Evolutionary conservation across 2,329 filamentous ascomycete species (phyloP).

Genomic region (Ceratocystis diversiconidia): DNA sequence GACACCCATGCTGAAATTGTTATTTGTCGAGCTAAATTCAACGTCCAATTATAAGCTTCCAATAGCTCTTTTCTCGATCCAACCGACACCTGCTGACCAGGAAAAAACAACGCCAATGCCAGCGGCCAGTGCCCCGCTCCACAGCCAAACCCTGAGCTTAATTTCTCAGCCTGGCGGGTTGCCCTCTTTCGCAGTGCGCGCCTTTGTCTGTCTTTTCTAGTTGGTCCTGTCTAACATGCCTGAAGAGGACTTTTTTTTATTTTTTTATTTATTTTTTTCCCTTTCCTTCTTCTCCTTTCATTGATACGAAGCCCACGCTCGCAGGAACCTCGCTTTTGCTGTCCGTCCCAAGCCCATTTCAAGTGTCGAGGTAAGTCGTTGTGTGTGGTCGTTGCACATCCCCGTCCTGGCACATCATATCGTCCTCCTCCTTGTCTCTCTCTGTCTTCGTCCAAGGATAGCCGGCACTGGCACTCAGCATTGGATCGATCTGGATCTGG

Average conservation of each 20-base stretch:
- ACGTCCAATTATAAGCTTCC: not conserved
- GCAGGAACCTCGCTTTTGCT: not conserved
- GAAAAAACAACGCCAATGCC: not conserved
- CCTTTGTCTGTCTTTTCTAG: not conserved
- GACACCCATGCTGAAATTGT: not conserved
- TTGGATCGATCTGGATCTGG: not conserved
- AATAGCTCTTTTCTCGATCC: not conserved
- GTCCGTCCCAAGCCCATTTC: not conserved
- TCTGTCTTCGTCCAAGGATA: not conserved
- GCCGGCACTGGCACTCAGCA: not conserved
- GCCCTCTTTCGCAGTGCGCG: not conserved
- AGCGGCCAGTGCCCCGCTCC: not conserved
- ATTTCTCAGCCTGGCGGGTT: not conserved
- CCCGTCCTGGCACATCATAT: not conserved
- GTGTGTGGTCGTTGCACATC: not conserved
- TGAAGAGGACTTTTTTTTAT: not conserved
- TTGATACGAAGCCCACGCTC: not conserved
- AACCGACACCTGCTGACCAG: conserved; percentile 7
- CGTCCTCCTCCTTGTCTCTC: no score
- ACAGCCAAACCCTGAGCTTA: not conserved
- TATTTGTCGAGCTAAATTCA: conserved; percentile 2
- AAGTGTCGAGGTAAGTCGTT: not conserved
- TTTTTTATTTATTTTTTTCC: not conserved
- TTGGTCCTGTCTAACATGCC: not conserved
- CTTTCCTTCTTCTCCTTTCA: not conserved